Percentiles rank a stretch among this genome's conserved stretches.
phyloP scores from a whole-genome alignment of 192 early-diverging fungal genomes.

The Mortierella antarctica region DNA sequence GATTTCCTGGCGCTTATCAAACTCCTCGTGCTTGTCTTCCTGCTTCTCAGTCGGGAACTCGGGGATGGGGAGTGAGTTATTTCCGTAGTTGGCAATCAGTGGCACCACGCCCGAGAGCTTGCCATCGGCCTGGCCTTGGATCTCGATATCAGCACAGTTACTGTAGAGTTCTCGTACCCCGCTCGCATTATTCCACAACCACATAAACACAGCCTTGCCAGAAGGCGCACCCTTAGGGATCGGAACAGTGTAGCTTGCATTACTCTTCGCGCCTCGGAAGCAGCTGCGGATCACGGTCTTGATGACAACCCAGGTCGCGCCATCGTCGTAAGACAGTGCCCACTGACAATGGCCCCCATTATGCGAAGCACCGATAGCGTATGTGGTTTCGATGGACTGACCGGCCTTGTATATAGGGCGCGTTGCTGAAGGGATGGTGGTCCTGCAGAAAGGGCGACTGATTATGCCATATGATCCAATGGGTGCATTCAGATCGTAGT shows the following conservation, averaged over 20 bases:
- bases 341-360: slow-evolving; percentile 80
- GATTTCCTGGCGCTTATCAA: slow-evolving; percentile 12
- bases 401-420: slow-evolving; percentile 58
- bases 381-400: slow-evolving; percentile 57
- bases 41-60: slow-evolving; percentile 54
- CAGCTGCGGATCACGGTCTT: slow-evolving; percentile 61
- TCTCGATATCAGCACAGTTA: slow-evolving; percentile 76
- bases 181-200: slow-evolving; percentile 76
- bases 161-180: slow-evolving; percentile 79
- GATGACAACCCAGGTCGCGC: slow-evolving; percentile 69
- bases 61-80: slow-evolving; percentile 38
- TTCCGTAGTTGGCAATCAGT: slow-evolving; percentile 48
- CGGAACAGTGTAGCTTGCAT: slow-evolving; percentile 12
- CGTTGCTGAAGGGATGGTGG: slow-evolving; percentile 44
- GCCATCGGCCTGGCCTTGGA: slow-evolving; percentile 54
- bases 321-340: slow-evolving; percentile 70
- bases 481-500: slow-evolving; percentile 58
- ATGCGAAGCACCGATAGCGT: slow-evolving; percentile 62
- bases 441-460: slow-evolving; percentile 56
- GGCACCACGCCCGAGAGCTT: slow-evolving; percentile 49
- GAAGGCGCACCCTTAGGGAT: slow-evolving; percentile 41
- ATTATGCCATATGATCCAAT: slow-evolving; percentile 39
- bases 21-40: slow-evolving; percentile 3
- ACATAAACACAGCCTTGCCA: slow-evolving; percentile 49
- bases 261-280: slow-evolving; percentile 30